Percentiles rank a stretch among this genome's conserved stretches.
Evolutionary conservation across 2,329 filamentous ascomycete species (phyloP).

Genomic region (Colletotrichum spaethianum): DNA sequence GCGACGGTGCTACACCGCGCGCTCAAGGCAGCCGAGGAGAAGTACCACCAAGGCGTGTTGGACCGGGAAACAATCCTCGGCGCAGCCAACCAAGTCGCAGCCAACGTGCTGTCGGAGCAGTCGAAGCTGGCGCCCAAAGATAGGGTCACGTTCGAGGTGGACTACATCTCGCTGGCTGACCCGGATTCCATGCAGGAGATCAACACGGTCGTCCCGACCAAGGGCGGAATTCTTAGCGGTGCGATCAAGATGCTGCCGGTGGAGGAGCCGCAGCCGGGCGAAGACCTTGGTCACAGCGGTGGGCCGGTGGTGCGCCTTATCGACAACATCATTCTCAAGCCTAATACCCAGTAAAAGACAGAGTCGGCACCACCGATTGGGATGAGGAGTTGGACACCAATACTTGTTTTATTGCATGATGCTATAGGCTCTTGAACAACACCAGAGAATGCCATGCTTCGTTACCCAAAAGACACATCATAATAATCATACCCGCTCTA

Average conservation of each 20-base stretch:
- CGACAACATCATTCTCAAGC: constrained; percentile 86
- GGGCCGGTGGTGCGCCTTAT: constrained; percentile 88
- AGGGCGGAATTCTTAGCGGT: constrained; percentile 88
- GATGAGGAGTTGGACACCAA: background rate
- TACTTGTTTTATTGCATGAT: background rate
- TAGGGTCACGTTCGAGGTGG: constrained; percentile 83
- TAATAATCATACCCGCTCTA: constrained; percentile 37
- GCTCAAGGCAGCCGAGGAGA: constrained; percentile 77
- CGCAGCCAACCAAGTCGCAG: constrained; percentile 75
- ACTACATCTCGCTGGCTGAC: constrained; percentile 94
- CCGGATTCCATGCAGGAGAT: constrained; percentile 87
- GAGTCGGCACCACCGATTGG: background rate
- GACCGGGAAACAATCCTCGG: constrained; percentile 78
- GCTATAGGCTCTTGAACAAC: background rate
- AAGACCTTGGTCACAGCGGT: constrained; percentile 81
- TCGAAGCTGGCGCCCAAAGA: constrained; percentile 69
- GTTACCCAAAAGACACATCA: background rate
- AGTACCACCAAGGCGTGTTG: constrained; percentile 68
- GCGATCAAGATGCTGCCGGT: constrained; percentile 91
- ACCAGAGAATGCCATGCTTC: constrained; percentile 11
- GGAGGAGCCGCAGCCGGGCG: constrained; percentile 76
- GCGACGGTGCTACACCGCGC: constrained; percentile 81
- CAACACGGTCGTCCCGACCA: constrained; percentile 75
- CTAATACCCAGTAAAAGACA: constrained; percentile 45
- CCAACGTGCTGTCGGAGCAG: constrained; percentile 72